phyloP scores from a whole-genome alignment of 176 grass and related monocot species.

The Triticum timopheevii region DNA sequence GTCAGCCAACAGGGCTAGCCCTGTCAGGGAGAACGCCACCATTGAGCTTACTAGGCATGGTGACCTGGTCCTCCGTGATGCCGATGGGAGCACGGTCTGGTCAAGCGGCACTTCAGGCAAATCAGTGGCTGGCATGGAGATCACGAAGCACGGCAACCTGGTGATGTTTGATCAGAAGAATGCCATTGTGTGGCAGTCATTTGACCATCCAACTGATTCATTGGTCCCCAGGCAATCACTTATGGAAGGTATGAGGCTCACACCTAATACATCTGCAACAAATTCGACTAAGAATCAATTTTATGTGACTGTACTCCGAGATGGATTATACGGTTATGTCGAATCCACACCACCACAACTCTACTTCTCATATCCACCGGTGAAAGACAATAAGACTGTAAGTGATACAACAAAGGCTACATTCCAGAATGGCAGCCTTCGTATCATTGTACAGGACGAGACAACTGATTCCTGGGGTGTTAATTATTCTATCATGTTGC shows the following conservation, averaged over 20 bases:
- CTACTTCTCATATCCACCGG: neutral
- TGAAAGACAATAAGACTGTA: neutral
- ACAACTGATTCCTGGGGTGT: too few species aligned
- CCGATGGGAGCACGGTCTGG: constrained; percentile 21
- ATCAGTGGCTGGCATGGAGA: neutral
- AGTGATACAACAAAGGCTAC: constrained; percentile 2
- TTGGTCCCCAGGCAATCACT: constrained; percentile 28
- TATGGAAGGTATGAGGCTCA: constrained; percentile 5
- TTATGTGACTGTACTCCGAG: neutral
- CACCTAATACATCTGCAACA: neutral
- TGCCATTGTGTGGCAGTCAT: constrained; percentile 44
- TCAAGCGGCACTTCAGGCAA: neutral
- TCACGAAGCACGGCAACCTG: constrained; percentile 33
- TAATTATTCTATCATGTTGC: too few species aligned
- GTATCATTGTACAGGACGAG: neutral
- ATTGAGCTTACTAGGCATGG: constrained; percentile 15
- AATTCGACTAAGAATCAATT: constrained; percentile 24
- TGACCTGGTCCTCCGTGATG: constrained; percentile 16
- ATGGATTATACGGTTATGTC: neutral
- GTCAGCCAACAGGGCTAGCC: constrained; percentile 18
- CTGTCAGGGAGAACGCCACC: constrained; percentile 40
- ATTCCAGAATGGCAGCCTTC: constrained; percentile 7
- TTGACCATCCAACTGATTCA: constrained; percentile 37
- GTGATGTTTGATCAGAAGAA: constrained; percentile 36
- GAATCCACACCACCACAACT: constrained; percentile 4